phyloP scores from a whole-genome alignment of 495 filamentous ascomycete species.

The Lepidopterella palustris region DNA sequence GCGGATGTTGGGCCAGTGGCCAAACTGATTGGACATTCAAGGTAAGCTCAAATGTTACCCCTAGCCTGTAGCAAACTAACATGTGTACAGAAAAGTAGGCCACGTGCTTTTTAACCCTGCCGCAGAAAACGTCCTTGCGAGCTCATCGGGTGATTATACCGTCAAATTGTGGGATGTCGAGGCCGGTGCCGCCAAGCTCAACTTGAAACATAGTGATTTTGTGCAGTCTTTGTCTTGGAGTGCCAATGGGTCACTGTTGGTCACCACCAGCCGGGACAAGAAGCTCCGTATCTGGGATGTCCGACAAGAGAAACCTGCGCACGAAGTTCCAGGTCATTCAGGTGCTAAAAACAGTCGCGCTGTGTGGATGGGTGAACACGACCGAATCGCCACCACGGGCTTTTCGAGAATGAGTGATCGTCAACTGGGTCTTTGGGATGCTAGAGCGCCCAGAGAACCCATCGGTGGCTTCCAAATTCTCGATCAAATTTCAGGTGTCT shows the following conservation, averaged over 20 bases:
- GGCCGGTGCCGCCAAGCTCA: conserved; percentile 62
- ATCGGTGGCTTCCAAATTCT: conserved; percentile 81
- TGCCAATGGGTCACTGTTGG: conserved; percentile 79
- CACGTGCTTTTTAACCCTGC: conserved; percentile 97
- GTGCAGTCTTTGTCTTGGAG: conserved; percentile 96
- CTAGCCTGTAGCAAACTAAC: conserved; percentile 19
- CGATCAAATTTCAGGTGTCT: conserved; percentile 93
- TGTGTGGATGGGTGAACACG: conserved; percentile 94
- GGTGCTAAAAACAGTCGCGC: conserved; percentile 95
- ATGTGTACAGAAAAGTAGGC: conserved; percentile 69
- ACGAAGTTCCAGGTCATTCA: conserved; percentile 77
- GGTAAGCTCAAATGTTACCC: conserved; percentile 33
- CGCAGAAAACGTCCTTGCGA: conserved; percentile 91
- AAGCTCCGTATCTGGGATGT: conserved; percentile 97
- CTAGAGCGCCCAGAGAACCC: conserved; percentile 68
- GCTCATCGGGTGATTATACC: conserved; percentile 88
- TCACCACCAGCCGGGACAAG: conserved; percentile 95
- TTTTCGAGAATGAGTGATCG: conserved; percentile 98
- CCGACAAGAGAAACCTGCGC: conserved; percentile 78
- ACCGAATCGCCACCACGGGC: conserved; percentile 89
- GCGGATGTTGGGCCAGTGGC: conserved; percentile 71
- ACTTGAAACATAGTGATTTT: conserved; percentile 79
- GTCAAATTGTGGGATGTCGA: conserved; percentile 95
- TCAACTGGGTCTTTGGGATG: conserved; percentile 92
- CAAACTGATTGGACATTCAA: conserved; percentile 70